Evolutionary conservation across 305 asterid genomes (phyloP).

Genomic region (Plantago rigida): DNA sequence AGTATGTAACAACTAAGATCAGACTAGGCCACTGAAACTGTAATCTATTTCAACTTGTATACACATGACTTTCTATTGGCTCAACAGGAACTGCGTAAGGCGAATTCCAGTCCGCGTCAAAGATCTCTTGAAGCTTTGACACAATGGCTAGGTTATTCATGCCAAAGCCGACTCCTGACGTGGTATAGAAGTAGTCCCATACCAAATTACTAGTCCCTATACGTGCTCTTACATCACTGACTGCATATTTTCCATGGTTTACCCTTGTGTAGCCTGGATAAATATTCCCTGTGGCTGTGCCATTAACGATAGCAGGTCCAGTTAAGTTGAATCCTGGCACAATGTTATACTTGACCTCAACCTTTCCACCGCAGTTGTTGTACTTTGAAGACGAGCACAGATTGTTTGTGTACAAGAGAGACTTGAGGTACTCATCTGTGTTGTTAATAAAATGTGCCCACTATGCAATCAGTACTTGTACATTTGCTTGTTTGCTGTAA

Average conservation of each 20-base stretch:
- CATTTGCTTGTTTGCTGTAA: conserved; percentile 59
- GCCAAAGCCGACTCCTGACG: conserved; percentile 79
- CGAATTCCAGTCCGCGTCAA: conserved; percentile 82
- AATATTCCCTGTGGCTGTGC: conserved; percentile 44
- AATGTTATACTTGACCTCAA: conserved; percentile 69
- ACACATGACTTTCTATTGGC: conserved; percentile 41
- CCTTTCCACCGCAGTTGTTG: conserved; percentile 58
- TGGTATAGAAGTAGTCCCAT: conserved; percentile 76
- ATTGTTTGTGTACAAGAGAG: conserved; percentile 61
- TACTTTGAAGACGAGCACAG: conserved; percentile 62
- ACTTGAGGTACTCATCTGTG: conserved; percentile 65
- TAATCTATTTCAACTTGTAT: conserved; percentile 31
- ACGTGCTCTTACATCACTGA: conserved; percentile 65
- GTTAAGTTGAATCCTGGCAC: conserved; percentile 76
- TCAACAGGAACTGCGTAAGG: conserved; percentile 58
- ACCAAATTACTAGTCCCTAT: conserved; percentile 74
- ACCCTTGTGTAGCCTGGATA: conserved; percentile 76
- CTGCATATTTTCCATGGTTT: conserved; percentile 84
- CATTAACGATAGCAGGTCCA: conserved; percentile 55
- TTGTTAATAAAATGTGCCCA: conserved; percentile 67
- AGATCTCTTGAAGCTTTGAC: conserved; percentile 60
- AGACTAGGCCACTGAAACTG: too few relatives aligned
- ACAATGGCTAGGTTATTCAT: conserved; percentile 56
- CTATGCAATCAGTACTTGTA: conserved; percentile 59
- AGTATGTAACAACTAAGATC: too few relatives aligned